Conservation (phyloP, 108 stramenopile species). For the Fistulifera solaris region DNA sequence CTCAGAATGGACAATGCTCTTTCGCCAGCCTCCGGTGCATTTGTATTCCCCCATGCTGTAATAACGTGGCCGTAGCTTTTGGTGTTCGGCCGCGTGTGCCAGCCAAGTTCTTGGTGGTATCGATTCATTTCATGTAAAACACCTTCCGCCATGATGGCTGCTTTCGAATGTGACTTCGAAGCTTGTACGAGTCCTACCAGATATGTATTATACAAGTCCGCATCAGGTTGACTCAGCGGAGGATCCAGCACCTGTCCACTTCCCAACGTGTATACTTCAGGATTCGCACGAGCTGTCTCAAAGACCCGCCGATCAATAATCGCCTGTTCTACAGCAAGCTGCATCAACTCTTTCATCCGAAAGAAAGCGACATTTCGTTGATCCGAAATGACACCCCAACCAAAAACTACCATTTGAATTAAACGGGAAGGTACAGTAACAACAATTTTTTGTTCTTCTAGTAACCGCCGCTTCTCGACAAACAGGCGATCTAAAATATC, state of each 20-base stretch:
- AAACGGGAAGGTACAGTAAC: constrained; percentile 14
- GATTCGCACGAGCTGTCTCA: neutral
- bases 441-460: constrained; percentile 13
- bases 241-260: constrained; percentile 10
- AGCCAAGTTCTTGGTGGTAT: constrained; percentile 16
- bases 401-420: constrained; percentile 33
- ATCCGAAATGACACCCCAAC: constrained; percentile 27
- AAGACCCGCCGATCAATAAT: constrained; percentile 17
- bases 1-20: constrained; percentile 26
- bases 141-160: constrained; percentile 29
- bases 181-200: constrained; percentile 26
- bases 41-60: constrained; percentile 22
- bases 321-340: constrained; percentile 26
- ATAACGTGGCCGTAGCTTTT: constrained; percentile 22
- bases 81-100: constrained; percentile 42
- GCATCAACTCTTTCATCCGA: constrained; percentile 32
- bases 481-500: constrained; percentile 35
- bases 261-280: constrained; percentile 24
- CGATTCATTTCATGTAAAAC: constrained; percentile 21
- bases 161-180: constrained; percentile 11
- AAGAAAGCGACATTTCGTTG: constrained; percentile 15
- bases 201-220: constrained; percentile 36
- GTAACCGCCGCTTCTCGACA: constrained; percentile 29
- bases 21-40: constrained; percentile 9
- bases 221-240: constrained; percentile 32